These are phyloP conservation scores for Exophiala calicioides DNA, from an alignment of 2,329 filamentous ascomycete species.

Conservation along the genomic window DNA sequence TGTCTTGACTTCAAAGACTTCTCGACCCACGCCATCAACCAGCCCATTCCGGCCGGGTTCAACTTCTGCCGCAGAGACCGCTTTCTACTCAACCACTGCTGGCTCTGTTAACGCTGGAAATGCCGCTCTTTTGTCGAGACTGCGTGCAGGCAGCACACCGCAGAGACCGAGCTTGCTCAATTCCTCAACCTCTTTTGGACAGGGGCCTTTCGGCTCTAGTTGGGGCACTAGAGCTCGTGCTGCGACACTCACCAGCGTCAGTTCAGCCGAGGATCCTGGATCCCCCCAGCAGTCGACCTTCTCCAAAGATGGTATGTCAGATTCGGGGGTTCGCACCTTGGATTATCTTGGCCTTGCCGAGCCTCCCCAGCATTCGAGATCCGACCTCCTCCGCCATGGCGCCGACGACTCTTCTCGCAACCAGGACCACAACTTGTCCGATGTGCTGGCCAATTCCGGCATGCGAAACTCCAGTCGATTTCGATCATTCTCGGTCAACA, in stretches of 20 bases:
- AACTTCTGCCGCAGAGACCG: constrained; percentile 38
- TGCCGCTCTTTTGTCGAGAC: constrained; percentile 76
- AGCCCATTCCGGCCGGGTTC: constrained; percentile 76
- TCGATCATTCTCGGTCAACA: constrained; percentile 97
- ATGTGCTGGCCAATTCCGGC: constrained; percentile 73
- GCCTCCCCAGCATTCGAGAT: constrained; percentile 78
- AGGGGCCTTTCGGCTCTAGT: constrained; percentile 81
- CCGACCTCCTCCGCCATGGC: constrained; percentile 67
- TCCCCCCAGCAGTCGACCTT: constrained; percentile 86
- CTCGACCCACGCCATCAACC: constrained; percentile 80
- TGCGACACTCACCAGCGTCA: constrained; percentile 85
- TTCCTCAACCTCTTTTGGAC: constrained; percentile 71
- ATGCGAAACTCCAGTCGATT: constrained; percentile 81
- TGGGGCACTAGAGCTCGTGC: constrained; percentile 85
- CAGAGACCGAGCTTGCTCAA: constrained; percentile 73
- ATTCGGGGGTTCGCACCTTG: constrained; percentile 87
- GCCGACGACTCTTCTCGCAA: constrained; percentile 54
- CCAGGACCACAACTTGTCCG: constrained; percentile 51
- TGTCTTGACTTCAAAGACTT: constrained; percentile 71
- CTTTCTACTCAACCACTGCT: constrained; percentile 39
- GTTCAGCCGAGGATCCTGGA: constrained; percentile 80
- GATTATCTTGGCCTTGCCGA: constrained; percentile 96
- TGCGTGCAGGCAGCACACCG: constrained; percentile 91
- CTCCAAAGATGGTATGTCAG: constrained; percentile 78
- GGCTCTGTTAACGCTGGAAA: constrained; percentile 57